Evolutionary conservation across 192 early-diverging fungal species (phyloP).

Genomic region (Backusella tuberculispora): DNA sequence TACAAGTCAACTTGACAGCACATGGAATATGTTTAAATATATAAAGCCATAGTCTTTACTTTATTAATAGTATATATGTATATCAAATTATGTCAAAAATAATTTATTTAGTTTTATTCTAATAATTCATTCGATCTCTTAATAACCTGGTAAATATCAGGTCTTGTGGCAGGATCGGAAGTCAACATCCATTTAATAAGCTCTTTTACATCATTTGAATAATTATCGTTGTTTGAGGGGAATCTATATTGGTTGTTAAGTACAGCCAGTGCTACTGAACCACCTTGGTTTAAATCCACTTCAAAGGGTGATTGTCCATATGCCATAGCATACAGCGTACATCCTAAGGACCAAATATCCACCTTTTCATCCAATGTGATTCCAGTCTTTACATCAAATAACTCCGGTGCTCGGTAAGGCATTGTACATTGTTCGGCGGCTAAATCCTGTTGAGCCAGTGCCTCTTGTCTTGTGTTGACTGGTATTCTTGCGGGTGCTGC

Average conservation of each 20-base stretch:
- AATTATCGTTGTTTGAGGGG: conserved; percentile 47
- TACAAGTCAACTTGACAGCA: no score
- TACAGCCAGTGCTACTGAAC: conserved; percentile 73
- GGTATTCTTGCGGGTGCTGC: conserved; percentile 58
- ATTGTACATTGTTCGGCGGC: conserved; percentile 73
- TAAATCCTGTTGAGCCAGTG: conserved; percentile 68
- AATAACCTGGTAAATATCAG: conserved; percentile 54
- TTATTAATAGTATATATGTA: no score
- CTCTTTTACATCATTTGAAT: conserved; percentile 57
- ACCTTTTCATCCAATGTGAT: conserved; percentile 66
- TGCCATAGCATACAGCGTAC: conserved; percentile 73
- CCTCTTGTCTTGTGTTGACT: conserved; percentile 58
- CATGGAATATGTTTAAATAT: no score
- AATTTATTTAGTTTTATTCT: not conserved
- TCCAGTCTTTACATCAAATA: conserved; percentile 77
- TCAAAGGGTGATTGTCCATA: conserved; percentile 76
- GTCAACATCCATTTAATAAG: conserved; percentile 65
- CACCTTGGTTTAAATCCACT: conserved; percentile 65
- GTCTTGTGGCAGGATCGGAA: conserved; percentile 58
- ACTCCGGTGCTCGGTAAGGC: conserved; percentile 79
- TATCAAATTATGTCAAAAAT: no score
- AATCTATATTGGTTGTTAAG: conserved; percentile 63
- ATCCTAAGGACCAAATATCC: conserved; percentile 81
- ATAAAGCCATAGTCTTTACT: no score
- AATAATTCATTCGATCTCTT: not conserved